Base-by-base conservation (phyloP, 208 protist species). In the Crithidia expoeki region DNA sequence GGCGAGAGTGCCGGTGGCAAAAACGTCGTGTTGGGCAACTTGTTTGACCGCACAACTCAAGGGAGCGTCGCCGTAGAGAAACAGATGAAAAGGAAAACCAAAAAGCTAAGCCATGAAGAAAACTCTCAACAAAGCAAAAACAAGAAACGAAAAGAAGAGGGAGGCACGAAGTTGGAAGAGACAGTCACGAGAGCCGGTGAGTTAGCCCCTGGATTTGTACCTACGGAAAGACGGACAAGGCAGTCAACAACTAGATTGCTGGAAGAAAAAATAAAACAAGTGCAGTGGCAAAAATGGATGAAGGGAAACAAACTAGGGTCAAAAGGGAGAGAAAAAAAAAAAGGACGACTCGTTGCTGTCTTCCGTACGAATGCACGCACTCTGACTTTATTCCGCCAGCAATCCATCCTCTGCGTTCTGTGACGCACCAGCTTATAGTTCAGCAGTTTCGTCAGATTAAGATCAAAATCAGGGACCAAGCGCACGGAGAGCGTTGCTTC, bases 91-190 rank as follows among this genome's bases (percentile, higher is more conserved):
- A 14, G 27, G 49, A 46, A 28, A 55, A 44, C 40, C 51, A 25
- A 32, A 56, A 23, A 30, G 55, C 56, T 33, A 47, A 19, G n/a
- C 16, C 42, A 21, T 47, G 30, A 57, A 57, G 51, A 57, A 32
- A 34, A 36, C 30, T 34, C 7, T 57, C 28, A 36, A 23, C 28
- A 57, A 30, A 12, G 11, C 3, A 5, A 47, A 17, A 47, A 47
- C 5, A 47, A 47, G n/a, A 47, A 47, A 47, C 16, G 3, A 47
- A 47, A 4, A 5, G 2, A 17, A 9, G n/a, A 47, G n/a, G 14
- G 42, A 47, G 14, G 12, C 36, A 42, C 10, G 10, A 42, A 42
- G 36, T 6, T 42, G 6, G 12, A 42, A 42, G 36, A 42, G 12
- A 42, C 36, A 16, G 6, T 16, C 10, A 12, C 6, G 36, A 42